phyloP scores from a whole-genome alignment of 306 rosid genomes.

The Cucurbita moschata region DNA sequence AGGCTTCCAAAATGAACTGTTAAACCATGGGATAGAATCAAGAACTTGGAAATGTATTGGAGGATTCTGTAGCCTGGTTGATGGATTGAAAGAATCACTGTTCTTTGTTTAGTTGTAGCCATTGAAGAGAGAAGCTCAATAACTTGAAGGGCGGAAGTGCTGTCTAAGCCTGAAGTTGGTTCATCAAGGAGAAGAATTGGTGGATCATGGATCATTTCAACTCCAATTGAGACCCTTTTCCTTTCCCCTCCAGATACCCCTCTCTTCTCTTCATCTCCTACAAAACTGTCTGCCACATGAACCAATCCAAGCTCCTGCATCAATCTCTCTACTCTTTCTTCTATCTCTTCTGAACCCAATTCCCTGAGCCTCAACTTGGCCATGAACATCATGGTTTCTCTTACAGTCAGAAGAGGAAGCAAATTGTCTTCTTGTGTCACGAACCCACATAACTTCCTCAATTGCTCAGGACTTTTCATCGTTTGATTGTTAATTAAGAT shows the following conservation, averaged over 20 bases:
- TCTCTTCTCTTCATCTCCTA: constrained; percentile 78
- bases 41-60: constrained; percentile 46
- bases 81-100: constrained; percentile 65
- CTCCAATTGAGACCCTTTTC: constrained; percentile 78
- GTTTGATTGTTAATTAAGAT: constrained; percentile 41
- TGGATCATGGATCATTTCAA: constrained; percentile 77
- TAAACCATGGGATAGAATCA: constrained; percentile 63
- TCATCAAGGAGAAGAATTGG: constrained; percentile 66
- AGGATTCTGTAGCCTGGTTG: constrained; percentile 82
- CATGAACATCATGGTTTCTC: constrained; percentile 57
- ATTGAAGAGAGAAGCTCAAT: constrained; percentile 56
- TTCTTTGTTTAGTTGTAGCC: constrained; percentile 45
- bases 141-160: constrained; percentile 47
- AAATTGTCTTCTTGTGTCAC: constrained; percentile 74
- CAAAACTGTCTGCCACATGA: constrained; percentile 55
- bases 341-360: constrained; percentile 32
- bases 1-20: constrained; percentile 64
- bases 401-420: constrained; percentile 80
- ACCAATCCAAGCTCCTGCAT: constrained; percentile 65
- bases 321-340: constrained; percentile 45
- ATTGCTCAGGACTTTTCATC: constrained; percentile 33
- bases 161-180: constrained; percentile 77
- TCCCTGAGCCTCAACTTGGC: constrained; percentile 63
- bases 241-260: constrained; percentile 83
- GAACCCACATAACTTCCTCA: constrained; percentile 66